A percentile compares a stretch with the other conserved stretches of the same genome.
phyloP scores from a whole-genome alignment of 805 yeast genomes.

The Sungouiozyma ichnusensis region DNA sequence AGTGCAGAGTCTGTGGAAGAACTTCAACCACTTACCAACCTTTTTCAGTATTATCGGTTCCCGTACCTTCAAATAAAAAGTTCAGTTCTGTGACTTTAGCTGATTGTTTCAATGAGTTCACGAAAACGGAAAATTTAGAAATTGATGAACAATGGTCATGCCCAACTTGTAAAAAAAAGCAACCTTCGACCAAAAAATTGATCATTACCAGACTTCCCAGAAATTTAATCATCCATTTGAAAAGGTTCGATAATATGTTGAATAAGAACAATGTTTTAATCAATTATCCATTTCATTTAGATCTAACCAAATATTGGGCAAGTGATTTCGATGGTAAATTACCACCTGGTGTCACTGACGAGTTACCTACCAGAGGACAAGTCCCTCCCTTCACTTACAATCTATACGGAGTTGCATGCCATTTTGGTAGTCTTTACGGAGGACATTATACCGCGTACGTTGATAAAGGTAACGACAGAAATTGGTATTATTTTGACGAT shows the following conservation, averaged over 20 bases:
- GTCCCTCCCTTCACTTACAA: constrained; percentile 69
- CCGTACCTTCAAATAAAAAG: constrained; percentile 46
- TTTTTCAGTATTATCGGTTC: constrained; percentile 69
- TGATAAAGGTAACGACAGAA: constrained; percentile 44
- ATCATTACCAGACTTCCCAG: constrained; percentile 72
- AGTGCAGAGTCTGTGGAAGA: constrained; percentile 58
- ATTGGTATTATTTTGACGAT: constrained; percentile 84
- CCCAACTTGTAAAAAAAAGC: constrained; percentile 57
- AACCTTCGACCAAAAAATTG: constrained; percentile 58
- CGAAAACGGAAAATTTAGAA: constrained; percentile 63
- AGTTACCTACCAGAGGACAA: constrained; percentile 63
- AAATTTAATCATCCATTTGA: constrained; percentile 70
- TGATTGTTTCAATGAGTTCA: constrained; percentile 71
- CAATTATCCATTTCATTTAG: constrained; percentile 56
- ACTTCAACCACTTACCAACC: constrained; percentile 87
- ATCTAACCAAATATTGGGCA: constrained; percentile 62
- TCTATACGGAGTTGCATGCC: constrained; percentile 74
- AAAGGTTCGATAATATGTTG: constrained; percentile 51
- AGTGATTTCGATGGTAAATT: constrained; percentile 25
- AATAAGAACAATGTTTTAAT: constrained; percentile 54
- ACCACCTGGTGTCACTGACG: constrained; percentile 24
- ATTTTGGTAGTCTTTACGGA: constrained; percentile 68
- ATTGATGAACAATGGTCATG: constrained; percentile 83
- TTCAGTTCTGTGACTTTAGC: constrained; percentile 28
- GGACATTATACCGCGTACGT: constrained; percentile 88